Conservation (phyloP, 176 grass and related monocot species). For the Aegilops sharonensis region DNA sequence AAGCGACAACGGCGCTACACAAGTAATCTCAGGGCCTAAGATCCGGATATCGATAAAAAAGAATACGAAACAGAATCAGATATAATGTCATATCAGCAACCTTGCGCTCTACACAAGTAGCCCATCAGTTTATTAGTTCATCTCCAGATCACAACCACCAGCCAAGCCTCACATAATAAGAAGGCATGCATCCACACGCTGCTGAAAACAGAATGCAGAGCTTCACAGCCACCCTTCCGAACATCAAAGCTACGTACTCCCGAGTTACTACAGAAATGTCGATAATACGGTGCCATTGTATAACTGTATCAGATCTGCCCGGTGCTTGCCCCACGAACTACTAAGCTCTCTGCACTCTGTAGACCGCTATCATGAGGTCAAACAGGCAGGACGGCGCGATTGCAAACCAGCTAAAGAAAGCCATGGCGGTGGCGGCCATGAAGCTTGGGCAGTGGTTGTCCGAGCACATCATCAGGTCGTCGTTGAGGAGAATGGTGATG, state of each 20-base stretch:
- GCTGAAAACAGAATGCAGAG: background rate
- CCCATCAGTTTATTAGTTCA: background rate
- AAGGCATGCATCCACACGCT: background rate
- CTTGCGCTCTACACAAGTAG: background rate
- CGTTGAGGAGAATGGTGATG: constrained; percentile 79
- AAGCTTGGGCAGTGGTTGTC: constrained; percentile 72
- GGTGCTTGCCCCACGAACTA: background rate
- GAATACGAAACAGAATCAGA: background rate
- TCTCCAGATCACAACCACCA: background rate
- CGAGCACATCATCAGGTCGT: constrained; percentile 73
- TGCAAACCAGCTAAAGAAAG: constrained; percentile 87
- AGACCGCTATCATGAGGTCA: constrained; percentile 76
- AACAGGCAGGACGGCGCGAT: constrained; percentile 69
- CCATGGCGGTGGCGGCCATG: constrained; percentile 69
- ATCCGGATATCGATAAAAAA: background rate
- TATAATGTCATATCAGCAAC: background rate
- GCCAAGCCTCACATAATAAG: background rate
- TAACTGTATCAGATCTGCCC: constrained; percentile 1
- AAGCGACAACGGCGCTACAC: background rate
- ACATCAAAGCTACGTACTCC: background rate
- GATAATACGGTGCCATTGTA: constrained; percentile 12
- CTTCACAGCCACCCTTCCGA: background rate
- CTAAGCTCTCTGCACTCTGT: constrained; percentile 30
- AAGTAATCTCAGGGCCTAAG: background rate
- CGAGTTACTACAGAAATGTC: constrained; percentile 13